Evolutionary conservation across 805 yeast species (phyloP), one percentile per base, ranked within the genome.

Genomic region (Metschnikowia arizonensis): DNA sequence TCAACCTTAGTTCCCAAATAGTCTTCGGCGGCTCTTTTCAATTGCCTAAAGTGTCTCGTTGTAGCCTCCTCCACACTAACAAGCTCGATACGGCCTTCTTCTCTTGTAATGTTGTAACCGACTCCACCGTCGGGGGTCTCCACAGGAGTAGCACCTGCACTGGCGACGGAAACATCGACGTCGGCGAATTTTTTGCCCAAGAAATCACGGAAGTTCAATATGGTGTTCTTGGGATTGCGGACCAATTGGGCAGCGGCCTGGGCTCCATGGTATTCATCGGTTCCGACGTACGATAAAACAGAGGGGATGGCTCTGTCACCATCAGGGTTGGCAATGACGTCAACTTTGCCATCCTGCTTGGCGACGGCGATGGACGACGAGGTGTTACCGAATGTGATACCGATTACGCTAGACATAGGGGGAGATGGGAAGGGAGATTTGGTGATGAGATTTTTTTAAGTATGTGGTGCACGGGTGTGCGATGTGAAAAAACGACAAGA

Each of bases 301-400:
- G 98, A 85, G 50, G 98, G 96, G 64, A 93, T 93, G 49, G 91
- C 79, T 74, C 98, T 88, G 72, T 93, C 98, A 68, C 99, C 99
- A 63, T 93, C 99, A 56, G 95, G 97, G 81, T 93, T 91, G 56
- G 99, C 99, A 66, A 93, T 91, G 55, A 93, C 96, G 63, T 93
- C 97, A 53, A 88, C 93, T 65, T 85, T 86, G 51, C 97, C 97
- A 61, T 91, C 97, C 54, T 73, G 67, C 50, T 77, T 71, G 55
- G 90, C 85, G 60, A 83, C 87, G 40, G 98, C 97, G 65, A 93
- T 89, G 48, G 97, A 87, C 40, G 97, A 85, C 50, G 96, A 81
- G 40, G 96, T 85, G 80, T 93, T 93, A 67, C 99, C 99, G 67
- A 93, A 91, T 34, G 97, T 83, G 65, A 93, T 80, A 69, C 99